phyloP scores from a whole-genome alignment of 345 rosid genomes.

The Pistacia integerrima region DNA sequence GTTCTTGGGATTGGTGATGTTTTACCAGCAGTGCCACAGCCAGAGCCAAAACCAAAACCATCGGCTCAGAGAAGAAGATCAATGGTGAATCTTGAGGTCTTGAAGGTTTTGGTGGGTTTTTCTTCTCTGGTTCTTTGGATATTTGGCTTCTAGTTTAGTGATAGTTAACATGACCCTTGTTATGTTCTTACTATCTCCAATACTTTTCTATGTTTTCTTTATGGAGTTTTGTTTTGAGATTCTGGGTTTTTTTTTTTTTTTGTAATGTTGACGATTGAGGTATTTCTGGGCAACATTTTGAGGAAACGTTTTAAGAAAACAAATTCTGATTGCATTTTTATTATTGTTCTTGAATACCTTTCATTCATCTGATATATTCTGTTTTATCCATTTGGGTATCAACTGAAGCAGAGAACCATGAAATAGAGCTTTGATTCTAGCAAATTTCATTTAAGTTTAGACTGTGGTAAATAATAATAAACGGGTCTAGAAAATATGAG shows the following conservation, averaged over 20 bases:
- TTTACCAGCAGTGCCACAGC: not conserved
- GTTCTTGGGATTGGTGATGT: slow-evolving; percentile 7
- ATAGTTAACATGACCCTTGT: not conserved
- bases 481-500: too few relatives aligned
- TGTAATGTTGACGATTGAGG: too few relatives aligned
- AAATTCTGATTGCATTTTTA: too few relatives aligned
- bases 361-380: too few relatives aligned
- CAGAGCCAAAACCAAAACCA: not conserved
- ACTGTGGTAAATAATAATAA: too few relatives aligned
- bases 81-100: not conserved
- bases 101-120: not conserved
- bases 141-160: not conserved
- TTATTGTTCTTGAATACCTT: too few relatives aligned
- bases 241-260: too few relatives aligned
- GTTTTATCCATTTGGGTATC: too few relatives aligned
- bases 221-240: not conserved
- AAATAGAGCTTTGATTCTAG: not conserved
- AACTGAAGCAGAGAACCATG: not conserved
- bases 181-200: not conserved
- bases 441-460: too few relatives aligned
- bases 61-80: slow-evolving; percentile 3
- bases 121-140: slow-evolving; percentile 10
- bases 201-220: too few relatives aligned
- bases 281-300: too few relatives aligned
- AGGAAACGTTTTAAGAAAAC: too few relatives aligned